A percentile compares a stretch with the other conserved stretches of the same genome.
Conservation (phyloP, 164 flowering plant genomes). For the Houttuynia cordata region DNA sequence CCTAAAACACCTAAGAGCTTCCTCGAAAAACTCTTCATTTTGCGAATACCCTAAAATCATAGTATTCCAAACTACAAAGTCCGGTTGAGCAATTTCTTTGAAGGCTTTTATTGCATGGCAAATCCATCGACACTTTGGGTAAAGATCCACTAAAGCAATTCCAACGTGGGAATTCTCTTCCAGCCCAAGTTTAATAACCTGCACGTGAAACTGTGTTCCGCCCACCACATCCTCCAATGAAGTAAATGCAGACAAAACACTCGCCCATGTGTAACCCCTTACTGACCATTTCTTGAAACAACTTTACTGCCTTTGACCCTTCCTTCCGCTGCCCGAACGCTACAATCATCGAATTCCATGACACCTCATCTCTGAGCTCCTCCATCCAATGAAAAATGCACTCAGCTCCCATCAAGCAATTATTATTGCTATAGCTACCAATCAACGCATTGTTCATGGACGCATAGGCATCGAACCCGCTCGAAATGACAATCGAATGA, state of each 20-base stretch:
- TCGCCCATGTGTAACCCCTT: conserved; percentile 52
- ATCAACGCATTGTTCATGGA: conserved; percentile 59
- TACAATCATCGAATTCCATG: conserved; percentile 89
- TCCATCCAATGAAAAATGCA: conserved; percentile 42
- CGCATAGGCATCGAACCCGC: conserved; percentile 46
- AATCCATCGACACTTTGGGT: conserved; percentile 57
- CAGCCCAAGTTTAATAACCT: conserved; percentile 57
- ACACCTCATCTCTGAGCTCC: conserved; percentile 52
- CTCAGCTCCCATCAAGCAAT: conserved; percentile 42
- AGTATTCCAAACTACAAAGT: conserved; percentile 86
- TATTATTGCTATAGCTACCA: conserved; percentile 46
- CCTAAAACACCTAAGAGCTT: conserved; percentile 53
- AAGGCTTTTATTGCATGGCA: conserved; percentile 43
- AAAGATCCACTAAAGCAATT: conserved; percentile 77
- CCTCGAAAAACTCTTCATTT: conserved; percentile 47
- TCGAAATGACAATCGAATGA: conserved; percentile 34
- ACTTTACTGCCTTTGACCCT: conserved; percentile 40
- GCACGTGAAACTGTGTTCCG: conserved; percentile 71
- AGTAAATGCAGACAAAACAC: conserved; percentile 70
- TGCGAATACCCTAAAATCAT: conserved; percentile 79
- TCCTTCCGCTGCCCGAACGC: conserved; percentile 62
- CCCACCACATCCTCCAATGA: conserved; percentile 45
- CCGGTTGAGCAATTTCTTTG: conserved; percentile 44
- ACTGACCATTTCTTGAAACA: conserved; percentile 55
- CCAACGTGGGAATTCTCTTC: conserved; percentile 63